Base-by-base conservation (phyloP, 208 protist species). In the Leishmania turanica region DNA sequence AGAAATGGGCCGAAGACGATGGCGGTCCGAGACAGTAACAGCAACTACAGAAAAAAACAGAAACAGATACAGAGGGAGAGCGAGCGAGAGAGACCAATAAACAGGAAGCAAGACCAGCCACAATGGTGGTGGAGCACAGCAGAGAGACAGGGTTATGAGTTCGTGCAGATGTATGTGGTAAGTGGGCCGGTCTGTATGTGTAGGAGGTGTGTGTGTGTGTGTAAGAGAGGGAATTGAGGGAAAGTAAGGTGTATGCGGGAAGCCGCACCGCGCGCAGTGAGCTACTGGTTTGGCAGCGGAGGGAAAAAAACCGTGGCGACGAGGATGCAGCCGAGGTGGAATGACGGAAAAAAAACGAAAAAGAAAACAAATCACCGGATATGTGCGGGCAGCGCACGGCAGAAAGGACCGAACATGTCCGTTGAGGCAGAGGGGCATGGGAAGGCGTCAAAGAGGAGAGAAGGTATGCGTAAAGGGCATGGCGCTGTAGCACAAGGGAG, bases 111-210 rank as follows among this genome's bases (percentile, higher is more conserved):
- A 78, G 37, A 78, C 31, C 11, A 21, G 37, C 3, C 5, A 78
- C 42, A 62, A 7, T 17, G 45, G 78, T 24, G 45, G 11, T 31
- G 75, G n/a, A 76, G 58, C 9, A 81, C 45, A 76, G 71, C 8
- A 65, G 70, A 51, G 79, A 58, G 79, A 34, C 40, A 68, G 70
- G 56, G 40, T 49, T 40, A 71, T 15, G 56, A 27, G 34, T 49
- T 19, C 11, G 64, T 71, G 66, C n/a, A 47, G 4, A 9, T 47
- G 5, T 27, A n/a, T 15, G 5, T 27, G 8, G 66, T 47, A 40
- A 3, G 66, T 24, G 40, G 7, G 40, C 17, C 1, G 5, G 21
- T 7, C 42, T 71, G 40, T 71, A 47, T 71, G 31, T 7, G 13
- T 15, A 42, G 27, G 37, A 37, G 3, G 27, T 34, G 31, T 34